Evolutionary conservation across 2,329 filamentous ascomycete species (phyloP).

Genomic region (Pseudopithomyces chartarum): DNA sequence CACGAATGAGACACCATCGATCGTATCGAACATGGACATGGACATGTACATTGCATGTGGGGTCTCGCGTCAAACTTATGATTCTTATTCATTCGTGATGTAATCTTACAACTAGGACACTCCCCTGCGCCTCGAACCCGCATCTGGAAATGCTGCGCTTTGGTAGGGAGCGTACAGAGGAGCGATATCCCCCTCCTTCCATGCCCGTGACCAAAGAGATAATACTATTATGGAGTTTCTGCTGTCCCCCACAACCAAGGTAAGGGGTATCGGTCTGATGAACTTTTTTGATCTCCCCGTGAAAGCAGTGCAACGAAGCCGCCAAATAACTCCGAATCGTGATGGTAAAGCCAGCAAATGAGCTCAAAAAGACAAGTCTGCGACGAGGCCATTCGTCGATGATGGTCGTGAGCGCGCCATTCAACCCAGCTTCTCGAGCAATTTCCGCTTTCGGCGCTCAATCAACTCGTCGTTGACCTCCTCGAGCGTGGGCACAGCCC

Average conservation of each 20-base stretch:
- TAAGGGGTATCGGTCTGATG: conserved; percentile 24
- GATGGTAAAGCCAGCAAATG: neutral
- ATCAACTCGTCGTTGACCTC: conserved; percentile 95
- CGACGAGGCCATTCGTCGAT: neutral
- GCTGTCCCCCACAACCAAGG: neutral
- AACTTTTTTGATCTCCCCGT: conserved; percentile 4
- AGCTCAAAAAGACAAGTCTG: no score
- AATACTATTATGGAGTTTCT: neutral
- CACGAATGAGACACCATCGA: conserved; percentile 1
- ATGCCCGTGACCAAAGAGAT: neutral
- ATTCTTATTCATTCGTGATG: conserved; percentile 7
- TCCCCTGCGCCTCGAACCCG: neutral
- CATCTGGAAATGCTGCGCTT: no score
- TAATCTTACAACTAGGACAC: conserved; percentile 6
- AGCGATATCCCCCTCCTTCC: no score
- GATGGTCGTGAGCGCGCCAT: neutral
- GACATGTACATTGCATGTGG: neutral
- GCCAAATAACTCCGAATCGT: neutral
- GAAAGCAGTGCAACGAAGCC: neutral
- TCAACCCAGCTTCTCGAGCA: conserved; percentile 76
- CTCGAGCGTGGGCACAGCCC: conserved; percentile 83
- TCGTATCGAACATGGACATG: neutral
- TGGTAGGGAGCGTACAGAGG: no score
- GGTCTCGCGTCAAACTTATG: neutral
- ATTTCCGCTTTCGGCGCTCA: conserved; percentile 78